Evolutionary conservation across 805 yeast species (phyloP).

Genomic region (Pichia heedii): DNA sequence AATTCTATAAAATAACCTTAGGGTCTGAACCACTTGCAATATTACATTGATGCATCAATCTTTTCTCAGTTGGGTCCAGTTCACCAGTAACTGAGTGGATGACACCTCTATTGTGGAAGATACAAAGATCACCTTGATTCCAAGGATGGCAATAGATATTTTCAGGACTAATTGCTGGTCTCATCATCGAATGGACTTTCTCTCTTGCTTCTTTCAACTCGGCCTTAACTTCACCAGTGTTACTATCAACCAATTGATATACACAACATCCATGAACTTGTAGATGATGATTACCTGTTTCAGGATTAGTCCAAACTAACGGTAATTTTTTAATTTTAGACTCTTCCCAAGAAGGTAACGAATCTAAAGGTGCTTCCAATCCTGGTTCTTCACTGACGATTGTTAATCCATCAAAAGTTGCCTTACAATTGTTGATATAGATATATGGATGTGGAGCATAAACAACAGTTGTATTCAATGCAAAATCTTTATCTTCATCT

Average conservation of each 20-base stretch:
- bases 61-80: constrained; percentile 64
- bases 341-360: constrained; percentile 79
- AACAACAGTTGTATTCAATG: constrained; percentile 68
- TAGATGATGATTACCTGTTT: constrained; percentile 71
- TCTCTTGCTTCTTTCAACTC: constrained; percentile 68
- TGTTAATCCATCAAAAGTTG: constrained; percentile 79
- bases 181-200: constrained; percentile 64
- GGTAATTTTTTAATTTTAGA: constrained; percentile 71
- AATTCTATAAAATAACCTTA: background rate
- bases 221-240: constrained; percentile 50
- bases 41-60: constrained; percentile 92
- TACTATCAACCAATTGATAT: constrained; percentile 45
- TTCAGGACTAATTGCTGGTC: constrained; percentile 74
- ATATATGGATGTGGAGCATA: constrained; percentile 94
- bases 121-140: constrained; percentile 76
- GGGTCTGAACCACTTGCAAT: constrained; percentile 80
- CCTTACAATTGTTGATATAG: constrained; percentile 69
- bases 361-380: constrained; percentile 54
- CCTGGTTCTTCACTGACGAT: constrained; percentile 63
- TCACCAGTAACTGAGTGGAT: constrained; percentile 93
- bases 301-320: constrained; percentile 87
- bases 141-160: constrained; percentile 75
- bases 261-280: constrained; percentile 89
- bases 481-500: constrained; percentile 64
- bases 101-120: constrained; percentile 82